Evolutionary conservation across 2,329 filamentous ascomycete species (phyloP), one percentile per base, ranked within the genome.

Genomic region (Nigrograna mackinnonii): DNA sequence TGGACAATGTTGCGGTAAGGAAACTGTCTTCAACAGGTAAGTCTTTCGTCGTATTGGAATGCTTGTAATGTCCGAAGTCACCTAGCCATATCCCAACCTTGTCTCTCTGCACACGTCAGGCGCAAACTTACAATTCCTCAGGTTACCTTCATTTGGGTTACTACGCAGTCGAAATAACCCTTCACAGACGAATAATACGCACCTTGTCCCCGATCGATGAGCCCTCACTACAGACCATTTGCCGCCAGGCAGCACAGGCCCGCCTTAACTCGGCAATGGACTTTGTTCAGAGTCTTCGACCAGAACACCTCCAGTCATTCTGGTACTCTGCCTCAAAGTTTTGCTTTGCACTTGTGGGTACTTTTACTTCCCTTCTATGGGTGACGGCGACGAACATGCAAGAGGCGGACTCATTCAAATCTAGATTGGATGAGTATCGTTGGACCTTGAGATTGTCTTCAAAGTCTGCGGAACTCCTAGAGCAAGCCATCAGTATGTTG

Each of bases 131-230:
- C n/a, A n/a, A n/a, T n/a, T n/a, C n/a, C 24, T n/a, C n/a, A 49
- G 71, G 71, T 9, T 74, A 73, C 42, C 62, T 76, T 5, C 71
- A 74, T 34, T 61, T 76, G 16, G 70, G 71, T 5, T 74, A 76
- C 46, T 70, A 74, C 34, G 67, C 71, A 4, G 68, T 73, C 6
- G 73, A 75, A 39, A 73, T 75, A 32, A 73, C 71, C 5, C 52
- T 75, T 4, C 71, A 74, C 44, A 60, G 71, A n/a, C 66, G 66
- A 4, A 65, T 75, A 11, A 60, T 75, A 20, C 60, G 66, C 14
- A 64, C 64, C 5, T 49, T 71, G 2, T 55, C 55, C 4, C 46
- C 53, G 7, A 47, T 48, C 26, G 56, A 57, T 18, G 65, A 67
- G 28, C 50, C 53, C 5, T 57, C 63, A 12, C 57, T 72, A 6